These are phyloP conservation scores for Parachlorella kessleri DNA, from an alignment of 139 green algal species.

Conservation along the genomic window DNA sequence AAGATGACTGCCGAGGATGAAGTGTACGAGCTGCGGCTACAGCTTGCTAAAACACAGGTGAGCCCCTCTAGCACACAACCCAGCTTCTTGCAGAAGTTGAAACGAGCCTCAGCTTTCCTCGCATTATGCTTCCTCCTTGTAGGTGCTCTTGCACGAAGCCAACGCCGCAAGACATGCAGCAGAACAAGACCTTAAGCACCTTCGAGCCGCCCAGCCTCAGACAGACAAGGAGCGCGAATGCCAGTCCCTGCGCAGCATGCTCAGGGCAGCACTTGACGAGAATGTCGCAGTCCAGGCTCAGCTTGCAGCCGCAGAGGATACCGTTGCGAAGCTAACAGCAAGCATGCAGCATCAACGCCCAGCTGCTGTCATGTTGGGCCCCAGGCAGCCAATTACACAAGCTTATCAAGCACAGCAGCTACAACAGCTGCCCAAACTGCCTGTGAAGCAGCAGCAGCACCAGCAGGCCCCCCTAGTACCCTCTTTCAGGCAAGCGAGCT, in stretches of 20 bases:
- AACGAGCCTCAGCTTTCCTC: no score
- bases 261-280: conserved; percentile 7
- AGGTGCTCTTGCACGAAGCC: neutral
- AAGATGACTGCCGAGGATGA: no score
- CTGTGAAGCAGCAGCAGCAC: no score
- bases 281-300: neutral
- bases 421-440: neutral
- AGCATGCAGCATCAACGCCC: neutral
- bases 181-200: neutral
- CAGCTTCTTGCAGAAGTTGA: no score
- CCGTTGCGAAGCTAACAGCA: neutral
- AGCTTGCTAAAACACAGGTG: no score
- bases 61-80: no score
- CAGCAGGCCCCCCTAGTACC: no score
- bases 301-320: neutral
- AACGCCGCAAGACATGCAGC: neutral
- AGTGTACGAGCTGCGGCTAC: no score
- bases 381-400: neutral
- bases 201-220: neutral
- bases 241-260: conserved; percentile 9
- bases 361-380: neutral
- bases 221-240: neutral
- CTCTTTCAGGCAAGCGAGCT: no score
- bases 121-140: no score
- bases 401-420: neutral